Evolutionary conservation across 768 basidiomycete genomes (phyloP).

Genomic region (Coprinopsis marcescibilis): DNA sequence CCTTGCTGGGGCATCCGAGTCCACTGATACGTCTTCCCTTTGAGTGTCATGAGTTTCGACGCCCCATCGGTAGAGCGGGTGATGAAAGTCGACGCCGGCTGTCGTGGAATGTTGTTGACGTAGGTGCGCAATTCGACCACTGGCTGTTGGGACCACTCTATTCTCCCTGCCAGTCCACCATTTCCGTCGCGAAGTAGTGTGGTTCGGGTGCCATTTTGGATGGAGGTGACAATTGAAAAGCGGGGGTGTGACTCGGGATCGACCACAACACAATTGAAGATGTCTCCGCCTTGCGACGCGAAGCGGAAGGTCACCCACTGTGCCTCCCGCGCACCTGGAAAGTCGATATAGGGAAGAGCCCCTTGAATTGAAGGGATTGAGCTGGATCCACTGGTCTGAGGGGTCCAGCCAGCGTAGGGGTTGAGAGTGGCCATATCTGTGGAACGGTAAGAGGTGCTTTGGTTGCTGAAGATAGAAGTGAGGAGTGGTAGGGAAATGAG

Average conservation of each 20-base stretch:
- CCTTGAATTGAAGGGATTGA: conserved; percentile 17
- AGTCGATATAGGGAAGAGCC: conserved; percentile 15
- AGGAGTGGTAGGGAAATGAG: no score
- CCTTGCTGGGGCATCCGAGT: conserved; percentile 5
- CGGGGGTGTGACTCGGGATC: conserved; percentile 11
- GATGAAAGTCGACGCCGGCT: conserved; percentile 7
- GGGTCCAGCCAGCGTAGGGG: conserved; percentile 19
- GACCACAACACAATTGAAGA: conserved; percentile 15
- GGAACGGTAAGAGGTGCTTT: background rate
- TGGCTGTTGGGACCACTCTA: conserved; percentile 9
- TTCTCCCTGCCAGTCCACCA: background rate
- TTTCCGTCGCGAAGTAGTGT: conserved; percentile 1
- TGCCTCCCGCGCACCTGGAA: background rate
- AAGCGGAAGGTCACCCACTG: conserved; percentile 3
- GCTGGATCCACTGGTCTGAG: background rate
- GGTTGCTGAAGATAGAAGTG: no score
- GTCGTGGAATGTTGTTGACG: conserved; percentile 6
- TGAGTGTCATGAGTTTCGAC: background rate
- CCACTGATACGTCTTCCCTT: conserved; percentile 7
- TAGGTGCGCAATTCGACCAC: conserved; percentile 6
- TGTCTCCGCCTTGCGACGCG: conserved; percentile 7
- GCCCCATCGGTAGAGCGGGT: background rate
- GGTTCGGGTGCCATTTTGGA: background rate
- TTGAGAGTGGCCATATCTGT: conserved; percentile 11
- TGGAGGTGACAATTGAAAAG: conserved; percentile 1